A percentile compares a stretch with the other conserved stretches of the same genome.
Conservation (phyloP, 2,329 filamentous ascomycete species). For the Xylariaceae sp. region DNA sequence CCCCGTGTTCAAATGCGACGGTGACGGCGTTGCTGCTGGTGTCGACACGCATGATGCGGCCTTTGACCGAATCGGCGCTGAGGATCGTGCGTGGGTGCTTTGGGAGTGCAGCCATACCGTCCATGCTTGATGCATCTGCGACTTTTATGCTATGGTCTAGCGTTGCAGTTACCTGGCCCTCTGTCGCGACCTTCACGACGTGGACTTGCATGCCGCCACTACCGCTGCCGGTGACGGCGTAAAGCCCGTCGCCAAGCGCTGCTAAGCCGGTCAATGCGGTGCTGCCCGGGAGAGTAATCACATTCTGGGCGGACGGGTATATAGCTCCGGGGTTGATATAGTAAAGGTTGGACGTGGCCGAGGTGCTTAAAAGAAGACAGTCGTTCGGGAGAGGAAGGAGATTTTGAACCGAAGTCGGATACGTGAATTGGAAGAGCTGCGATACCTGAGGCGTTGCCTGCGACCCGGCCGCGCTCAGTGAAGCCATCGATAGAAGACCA, state of each 20-base stretch:
- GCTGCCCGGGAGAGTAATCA: slow-evolving; percentile 13
- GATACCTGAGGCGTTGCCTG: slow-evolving; percentile 7
- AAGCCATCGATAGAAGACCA: slow-evolving; percentile 5
- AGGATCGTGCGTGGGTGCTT: slow-evolving; percentile 17
- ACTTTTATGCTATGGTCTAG: slow-evolving; percentile 18
- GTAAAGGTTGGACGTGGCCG: slow-evolving; percentile 15
- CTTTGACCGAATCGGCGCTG: slow-evolving; percentile 18
- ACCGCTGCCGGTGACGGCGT: slow-evolving; percentile 13
- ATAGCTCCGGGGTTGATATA: slow-evolving; percentile 19
- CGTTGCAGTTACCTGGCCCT: slow-evolving; percentile 12
- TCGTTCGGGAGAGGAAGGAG: slow-evolving; percentile 19
- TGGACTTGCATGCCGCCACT: slow-evolving; percentile 18
- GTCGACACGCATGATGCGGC: slow-evolving; percentile 21
- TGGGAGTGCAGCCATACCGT: slow-evolving; percentile 23
- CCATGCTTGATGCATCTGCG: slow-evolving; percentile 14
- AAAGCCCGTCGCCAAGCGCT: slow-evolving; percentile 15
- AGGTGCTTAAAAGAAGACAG: slow-evolving; percentile 21
- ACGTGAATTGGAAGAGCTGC: slow-evolving; percentile 19
- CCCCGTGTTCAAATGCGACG: slow-evolving; percentile 16
- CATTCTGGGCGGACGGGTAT: slow-evolving; percentile 12
- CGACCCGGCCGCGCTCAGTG: background rate
- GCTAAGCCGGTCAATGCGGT: slow-evolving; percentile 15
- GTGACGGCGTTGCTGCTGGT: slow-evolving; percentile 10
- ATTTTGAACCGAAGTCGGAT: slow-evolving; percentile 18
- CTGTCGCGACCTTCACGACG: slow-evolving; percentile 18